Base-by-base conservation (phyloP, 169 alveolate genomes). In the Miamiensis avidus region DNA sequence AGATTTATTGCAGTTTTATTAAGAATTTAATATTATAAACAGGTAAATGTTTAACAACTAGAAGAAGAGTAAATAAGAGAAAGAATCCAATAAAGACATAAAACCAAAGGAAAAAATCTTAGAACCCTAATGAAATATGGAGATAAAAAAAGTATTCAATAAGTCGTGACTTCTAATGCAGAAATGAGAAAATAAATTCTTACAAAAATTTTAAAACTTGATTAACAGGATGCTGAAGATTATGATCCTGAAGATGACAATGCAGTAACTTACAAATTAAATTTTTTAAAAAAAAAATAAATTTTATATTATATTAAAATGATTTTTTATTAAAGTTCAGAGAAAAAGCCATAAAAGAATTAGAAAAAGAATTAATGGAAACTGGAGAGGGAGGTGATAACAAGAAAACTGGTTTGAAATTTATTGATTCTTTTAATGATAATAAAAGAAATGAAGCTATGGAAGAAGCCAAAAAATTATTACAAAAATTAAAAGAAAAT, bases 21-120 rank as follows among this genome's bases (percentile, higher is more conserved):
- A 49, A 49, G 20, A 49, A 49, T 49, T 49, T 49, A 49, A 49
- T 11, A 49, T 49, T 49, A 49, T 49, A 49, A 49, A 65, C 30
- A 32, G 74, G 84, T 85, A 69, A 92, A 91, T 74, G 74, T 92
- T 33, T 85, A 85, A 29, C 90, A 93, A 90, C 77, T 91, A 77
- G 93, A 86, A 73, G 82, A 87, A 78, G 93, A 90, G 33, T 83
- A 95, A 88, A 97, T 92, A 0, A 94, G 93, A 78, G 98, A 95
- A 83, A 89, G 98, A 83, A 90, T 95, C 78, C 89, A 89, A 73
- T 82, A 90, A 76, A 91, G 96, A 75, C 98, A 95, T 89, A 77
- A 92, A 34, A 85, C 95, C 29, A 95, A 93, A 72, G 89, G 93
- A 33, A 95, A 95, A 78, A 92, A 91, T 86, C 88, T 93, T 30